Evolutionary conservation across 371 early-diverging fungal species (phyloP), one percentile per base, ranked within the genome.

Genomic region (Quaeritorhiza haematococci): DNA sequence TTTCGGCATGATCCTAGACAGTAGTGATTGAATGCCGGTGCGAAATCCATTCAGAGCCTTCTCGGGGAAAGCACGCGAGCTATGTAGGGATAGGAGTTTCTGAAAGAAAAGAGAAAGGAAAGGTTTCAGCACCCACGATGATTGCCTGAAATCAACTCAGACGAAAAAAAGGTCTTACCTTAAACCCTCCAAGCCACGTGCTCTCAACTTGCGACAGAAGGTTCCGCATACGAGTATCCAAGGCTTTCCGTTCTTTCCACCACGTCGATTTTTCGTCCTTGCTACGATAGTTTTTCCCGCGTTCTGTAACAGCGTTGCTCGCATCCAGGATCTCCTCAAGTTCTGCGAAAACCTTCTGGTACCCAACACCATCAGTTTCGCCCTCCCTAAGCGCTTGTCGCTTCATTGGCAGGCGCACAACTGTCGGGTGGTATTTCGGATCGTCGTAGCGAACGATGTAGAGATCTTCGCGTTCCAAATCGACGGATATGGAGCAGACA

Each of bases 161-260:
- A n/a, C n/a, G n/a, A n/a, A n/a, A n/a, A n/a, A n/a, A 19, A 38
- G 32, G 8, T 29, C 17, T 0, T 23, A 67, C 78, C 63, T 67
- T 69, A 64, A 93, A 89, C 0, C 90, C 91, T 26, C 93, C 87
- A 1, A 94, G 74, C 94, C 94, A 94, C 17, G 69, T 69, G 30
- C 64, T 61, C 56, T 96, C 90, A 8, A 96, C 77, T 1, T 60
- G 55, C 0, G 49, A 66, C 26, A 94, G 59, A 21, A 92, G 53
- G 1, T 49, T 56, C 41, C 81, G 72, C 35, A 96, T 50, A 19
- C 82, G 80, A 1, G 61, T 62, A 64, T 96, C 93, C 15, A 94
- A 63, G 17, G 58, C 63, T 13, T 73, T 71, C 21, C 96, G 79
- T 5, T 61, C 72, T 33, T 66, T 74, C 91, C 93, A 93, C 96